These are phyloP conservation scores for Babesia ovis DNA, from an alignment of 169 alveolate species.

Conservation along the genomic window DNA sequence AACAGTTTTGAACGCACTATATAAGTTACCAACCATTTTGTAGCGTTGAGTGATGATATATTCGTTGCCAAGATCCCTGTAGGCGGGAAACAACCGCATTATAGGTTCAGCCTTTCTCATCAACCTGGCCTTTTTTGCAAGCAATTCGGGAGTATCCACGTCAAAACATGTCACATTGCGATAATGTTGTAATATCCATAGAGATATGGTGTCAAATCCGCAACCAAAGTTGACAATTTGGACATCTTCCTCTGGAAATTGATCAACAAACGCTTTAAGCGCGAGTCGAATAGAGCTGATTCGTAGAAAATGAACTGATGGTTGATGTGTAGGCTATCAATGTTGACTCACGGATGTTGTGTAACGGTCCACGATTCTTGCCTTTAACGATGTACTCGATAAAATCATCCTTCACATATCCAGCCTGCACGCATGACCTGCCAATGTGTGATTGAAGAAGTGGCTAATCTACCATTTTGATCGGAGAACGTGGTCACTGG, in stretches of 20 bases:
- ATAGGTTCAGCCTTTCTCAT: conserved; percentile 7
- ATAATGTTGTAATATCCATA: conserved; percentile 29
- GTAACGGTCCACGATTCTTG: conserved; percentile 4
- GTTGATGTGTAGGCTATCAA: neutral
- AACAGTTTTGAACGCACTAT: neutral
- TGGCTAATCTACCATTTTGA: conserved; percentile 21
- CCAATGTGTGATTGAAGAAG: neutral
- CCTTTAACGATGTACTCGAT: conserved; percentile 16
- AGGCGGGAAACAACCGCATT: conserved; percentile 21
- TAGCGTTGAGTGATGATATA: conserved; percentile 16
- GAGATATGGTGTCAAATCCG: conserved; percentile 60
- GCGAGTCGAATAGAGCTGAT: conserved; percentile 12
- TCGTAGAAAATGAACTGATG: conserved; percentile 32
- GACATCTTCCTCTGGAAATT: conserved; percentile 27
- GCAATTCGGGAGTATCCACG: conserved; percentile 37
- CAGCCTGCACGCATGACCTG: conserved; percentile 45
- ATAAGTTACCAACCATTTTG: conserved; percentile 30
- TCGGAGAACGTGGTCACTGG: conserved; percentile 22
- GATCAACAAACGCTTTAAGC: conserved; percentile 16
- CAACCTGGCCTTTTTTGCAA: conserved; percentile 28
- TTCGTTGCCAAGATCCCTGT: neutral
- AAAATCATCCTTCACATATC: conserved; percentile 54
- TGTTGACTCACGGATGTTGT: conserved; percentile 30
- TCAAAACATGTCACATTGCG: conserved; percentile 42
- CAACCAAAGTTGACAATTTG: conserved; percentile 67